Conservation (phyloP, 164 flowering plant genomes). For the Nelumbo lutea region DNA sequence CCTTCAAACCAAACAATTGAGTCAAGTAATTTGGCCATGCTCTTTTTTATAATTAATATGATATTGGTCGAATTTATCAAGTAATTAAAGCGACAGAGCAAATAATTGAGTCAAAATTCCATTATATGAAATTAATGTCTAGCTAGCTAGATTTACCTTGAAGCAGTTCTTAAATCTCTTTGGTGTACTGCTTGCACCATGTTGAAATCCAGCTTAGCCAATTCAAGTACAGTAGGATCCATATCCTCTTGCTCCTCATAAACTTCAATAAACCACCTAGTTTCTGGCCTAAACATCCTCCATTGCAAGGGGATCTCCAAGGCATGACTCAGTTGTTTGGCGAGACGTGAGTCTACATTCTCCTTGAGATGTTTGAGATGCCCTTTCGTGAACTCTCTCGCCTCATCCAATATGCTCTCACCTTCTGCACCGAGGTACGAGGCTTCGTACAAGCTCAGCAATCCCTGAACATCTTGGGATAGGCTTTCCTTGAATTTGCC, state of each 20-base stretch:
- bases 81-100: too few species aligned
- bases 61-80: too few species aligned
- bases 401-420: slow-evolving; percentile 26
- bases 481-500: slow-evolving; percentile 17
- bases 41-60: too few species aligned
- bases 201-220: slow-evolving; percentile 45
- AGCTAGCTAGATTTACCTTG: slow-evolving; percentile 20
- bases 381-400: slow-evolving; percentile 17
- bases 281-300: slow-evolving; percentile 33
- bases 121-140: not conserved
- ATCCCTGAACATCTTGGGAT: slow-evolving; percentile 14
- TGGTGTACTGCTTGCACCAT: slow-evolving; percentile 36
- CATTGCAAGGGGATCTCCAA: slow-evolving; percentile 33
- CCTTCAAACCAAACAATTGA: too few species aligned
- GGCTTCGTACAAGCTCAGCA: slow-evolving; percentile 40
- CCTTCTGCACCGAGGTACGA: slow-evolving; percentile 28
- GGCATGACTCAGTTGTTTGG: slow-evolving; percentile 18
- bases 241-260: slow-evolving; percentile 9
- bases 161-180: slow-evolving; percentile 20
- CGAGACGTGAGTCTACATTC: slow-evolving; percentile 9
- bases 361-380: slow-evolving; percentile 14
- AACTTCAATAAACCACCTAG: slow-evolving; percentile 24
- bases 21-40: too few species aligned
- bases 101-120: too few species aligned
- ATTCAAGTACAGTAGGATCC: slow-evolving; percentile 19